phyloP scores from a whole-genome alignment of 495 filamentous ascomycete species.

The Aspergillus cavernicola region DNA sequence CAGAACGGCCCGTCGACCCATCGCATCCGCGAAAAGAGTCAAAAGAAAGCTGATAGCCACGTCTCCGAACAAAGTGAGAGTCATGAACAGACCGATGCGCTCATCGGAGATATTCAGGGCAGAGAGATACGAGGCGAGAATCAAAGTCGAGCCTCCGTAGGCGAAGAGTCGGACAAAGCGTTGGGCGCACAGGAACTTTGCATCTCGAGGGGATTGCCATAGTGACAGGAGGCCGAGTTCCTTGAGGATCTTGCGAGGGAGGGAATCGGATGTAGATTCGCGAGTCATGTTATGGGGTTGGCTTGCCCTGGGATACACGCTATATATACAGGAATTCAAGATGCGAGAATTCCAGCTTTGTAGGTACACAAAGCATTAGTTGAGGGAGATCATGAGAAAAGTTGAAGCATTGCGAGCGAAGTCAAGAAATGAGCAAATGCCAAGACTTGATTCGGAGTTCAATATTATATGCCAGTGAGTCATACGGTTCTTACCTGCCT shows the following conservation, averaged over 20 bases:
- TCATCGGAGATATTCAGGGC: conserved; percentile 62
- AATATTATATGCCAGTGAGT: background rate
- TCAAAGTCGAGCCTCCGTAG: conserved; percentile 70
- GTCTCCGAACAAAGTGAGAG: conserved; percentile 76
- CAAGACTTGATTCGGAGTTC: background rate
- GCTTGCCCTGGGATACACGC: background rate
- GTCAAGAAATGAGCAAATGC: background rate
- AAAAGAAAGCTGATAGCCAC: conserved; percentile 71
- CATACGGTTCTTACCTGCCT: no score
- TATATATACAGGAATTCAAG: background rate
- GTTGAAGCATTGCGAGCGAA: background rate
- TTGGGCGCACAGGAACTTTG: conserved; percentile 68
- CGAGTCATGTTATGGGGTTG: background rate
- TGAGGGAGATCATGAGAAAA: background rate
- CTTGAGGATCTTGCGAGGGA: conserved; percentile 15
- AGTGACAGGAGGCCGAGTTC: conserved; percentile 41
- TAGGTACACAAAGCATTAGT: background rate
- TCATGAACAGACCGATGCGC: conserved; percentile 87
- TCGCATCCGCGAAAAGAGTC: conserved; percentile 68
- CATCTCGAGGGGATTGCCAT: conserved; percentile 51
- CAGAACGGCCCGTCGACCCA: conserved; percentile 70
- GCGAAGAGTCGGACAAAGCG: conserved; percentile 78
- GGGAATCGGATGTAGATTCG: background rate
- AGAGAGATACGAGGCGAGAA: conserved; percentile 68
- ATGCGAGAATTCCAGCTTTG: background rate